Percentiles rank a stretch among this genome's conserved stretches.
Conservation (phyloP, 139 green algal genomes). For the Desmodesmus armatus region DNA sequence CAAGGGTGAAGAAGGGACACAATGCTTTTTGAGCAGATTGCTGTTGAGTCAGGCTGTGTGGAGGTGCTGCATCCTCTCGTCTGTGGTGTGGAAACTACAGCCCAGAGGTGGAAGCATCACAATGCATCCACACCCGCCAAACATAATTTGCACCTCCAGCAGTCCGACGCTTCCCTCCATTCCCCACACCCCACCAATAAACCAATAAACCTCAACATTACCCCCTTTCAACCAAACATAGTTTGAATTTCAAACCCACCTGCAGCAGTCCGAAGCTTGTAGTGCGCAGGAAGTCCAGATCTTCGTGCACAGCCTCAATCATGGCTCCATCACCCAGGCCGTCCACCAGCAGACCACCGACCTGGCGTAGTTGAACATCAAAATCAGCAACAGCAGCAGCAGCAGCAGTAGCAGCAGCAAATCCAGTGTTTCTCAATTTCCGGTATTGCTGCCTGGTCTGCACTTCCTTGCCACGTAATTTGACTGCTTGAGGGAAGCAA, state of each 20-base stretch:
- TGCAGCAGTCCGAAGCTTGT: conserved; percentile 97
- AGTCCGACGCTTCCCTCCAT: conserved; percentile 97
- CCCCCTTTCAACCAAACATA: not conserved
- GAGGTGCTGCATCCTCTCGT: too few relatives aligned
- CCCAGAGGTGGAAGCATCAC: too few relatives aligned
- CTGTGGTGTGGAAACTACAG: too few relatives aligned
- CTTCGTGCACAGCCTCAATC: conserved; percentile 81
- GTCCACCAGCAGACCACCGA: conserved; percentile 94
- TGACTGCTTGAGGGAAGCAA: too few relatives aligned
- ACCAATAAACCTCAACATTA: not conserved
- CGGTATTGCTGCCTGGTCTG: too few relatives aligned
- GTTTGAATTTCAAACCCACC: conserved; percentile 58
- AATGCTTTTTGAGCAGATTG: too few relatives aligned
- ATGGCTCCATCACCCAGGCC: conserved; percentile 95
- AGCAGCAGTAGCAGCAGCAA: not conserved
- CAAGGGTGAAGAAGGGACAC: too few relatives aligned
- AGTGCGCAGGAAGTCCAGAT: conserved; percentile 90
- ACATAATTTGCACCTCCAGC: conserved; percentile 74
- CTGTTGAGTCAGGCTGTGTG: too few relatives aligned
- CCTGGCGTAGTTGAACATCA: conserved; percentile 50
- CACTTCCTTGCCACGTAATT: too few relatives aligned
- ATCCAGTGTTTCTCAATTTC: too few relatives aligned
- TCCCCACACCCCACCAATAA: too few relatives aligned
- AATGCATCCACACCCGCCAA: not conserved
- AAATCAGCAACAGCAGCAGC: not conserved